Conservation (phyloP, 1,284 basidiomycete genomes). For the Rhodotorula sp. region DNA sequence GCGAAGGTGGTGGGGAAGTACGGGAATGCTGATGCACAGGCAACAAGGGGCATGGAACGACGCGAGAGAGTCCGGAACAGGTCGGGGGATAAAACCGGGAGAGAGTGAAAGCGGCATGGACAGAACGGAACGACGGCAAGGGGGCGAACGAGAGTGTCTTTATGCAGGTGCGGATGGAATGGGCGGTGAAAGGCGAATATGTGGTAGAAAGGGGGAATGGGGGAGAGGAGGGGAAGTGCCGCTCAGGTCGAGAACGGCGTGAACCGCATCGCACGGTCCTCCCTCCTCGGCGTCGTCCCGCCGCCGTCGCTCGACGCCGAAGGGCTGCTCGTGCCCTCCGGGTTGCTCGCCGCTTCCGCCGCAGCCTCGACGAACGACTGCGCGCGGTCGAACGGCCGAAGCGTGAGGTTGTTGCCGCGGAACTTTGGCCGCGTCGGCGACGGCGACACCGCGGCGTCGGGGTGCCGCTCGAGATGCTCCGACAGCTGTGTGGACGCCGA, state of each 20-base stretch:
- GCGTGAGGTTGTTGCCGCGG: conserved; percentile 20
- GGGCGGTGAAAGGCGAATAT: neutral
- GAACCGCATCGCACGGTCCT: conserved; percentile 15
- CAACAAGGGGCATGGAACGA: neutral
- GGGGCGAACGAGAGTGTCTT: conserved; percentile 1
- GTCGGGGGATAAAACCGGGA: neutral
- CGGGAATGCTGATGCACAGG: neutral
- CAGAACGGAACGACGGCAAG: neutral
- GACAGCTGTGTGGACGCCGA: neutral
- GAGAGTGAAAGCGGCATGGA: neutral
- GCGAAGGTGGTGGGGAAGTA: neutral
- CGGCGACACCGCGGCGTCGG: neutral
- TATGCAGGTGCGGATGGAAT: neutral
- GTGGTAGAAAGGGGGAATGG: too few relatives aligned
- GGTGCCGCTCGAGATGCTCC: neutral
- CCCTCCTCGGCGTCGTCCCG: conserved; percentile 15
- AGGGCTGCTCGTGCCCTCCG: neutral
- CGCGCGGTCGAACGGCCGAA: conserved; percentile 12
- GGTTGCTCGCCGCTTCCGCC: neutral
- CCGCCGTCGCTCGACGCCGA: conserved; percentile 2
- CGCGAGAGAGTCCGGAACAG: neutral
- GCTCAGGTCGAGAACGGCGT: neutral
- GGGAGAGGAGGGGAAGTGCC: neutral
- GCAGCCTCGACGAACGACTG: conserved; percentile 7
- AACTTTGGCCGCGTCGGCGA: conserved; percentile 13